A percentile compares a stretch with the other conserved stretches of the same genome.
Conservation (phyloP, 129 eudicot species). For the Helianthus tuberosus region DNA sequence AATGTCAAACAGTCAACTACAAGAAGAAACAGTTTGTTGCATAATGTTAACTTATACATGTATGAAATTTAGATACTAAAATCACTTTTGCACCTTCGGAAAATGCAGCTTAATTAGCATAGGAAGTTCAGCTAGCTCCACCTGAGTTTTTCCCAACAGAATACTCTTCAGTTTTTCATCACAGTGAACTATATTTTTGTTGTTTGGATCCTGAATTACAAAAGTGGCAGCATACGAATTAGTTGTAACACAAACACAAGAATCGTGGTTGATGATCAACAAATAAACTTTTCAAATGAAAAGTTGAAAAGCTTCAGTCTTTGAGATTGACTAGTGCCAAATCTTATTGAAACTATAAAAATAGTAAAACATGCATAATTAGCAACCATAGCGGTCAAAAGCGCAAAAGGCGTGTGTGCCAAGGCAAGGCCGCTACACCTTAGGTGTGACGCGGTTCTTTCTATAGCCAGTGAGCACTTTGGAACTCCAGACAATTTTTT, state of each 20-base stretch:
- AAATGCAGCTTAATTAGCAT: constrained; percentile 83
- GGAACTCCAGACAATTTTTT: background rate
- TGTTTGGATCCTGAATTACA: constrained; percentile 70
- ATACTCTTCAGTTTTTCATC: constrained; percentile 89
- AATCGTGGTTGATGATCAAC: background rate
- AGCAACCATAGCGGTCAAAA: background rate
- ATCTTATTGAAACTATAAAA: background rate
- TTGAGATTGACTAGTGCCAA: constrained; percentile 2
- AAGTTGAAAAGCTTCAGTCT: background rate
- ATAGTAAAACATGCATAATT: background rate
- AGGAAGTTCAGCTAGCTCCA: constrained; percentile 93
- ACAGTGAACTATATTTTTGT: constrained; percentile 85
- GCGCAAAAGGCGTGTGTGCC: background rate
- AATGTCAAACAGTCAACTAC: background rate
- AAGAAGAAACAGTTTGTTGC: background rate
- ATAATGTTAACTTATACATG: constrained; percentile 7
- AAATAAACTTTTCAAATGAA: constrained; percentile 1
- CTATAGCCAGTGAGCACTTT: background rate
- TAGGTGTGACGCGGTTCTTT: background rate
- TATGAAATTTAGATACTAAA: background rate
- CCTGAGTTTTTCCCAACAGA: constrained; percentile 74
- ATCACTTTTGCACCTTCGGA: constrained; percentile 72
- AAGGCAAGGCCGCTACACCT: background rate
- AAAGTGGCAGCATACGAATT: constrained; percentile 9
- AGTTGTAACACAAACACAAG: background rate